These are phyloP conservation scores for Peniophora sp. DNA, from an alignment of 1,284 basidiomycete species.

Conservation along the genomic window DNA sequence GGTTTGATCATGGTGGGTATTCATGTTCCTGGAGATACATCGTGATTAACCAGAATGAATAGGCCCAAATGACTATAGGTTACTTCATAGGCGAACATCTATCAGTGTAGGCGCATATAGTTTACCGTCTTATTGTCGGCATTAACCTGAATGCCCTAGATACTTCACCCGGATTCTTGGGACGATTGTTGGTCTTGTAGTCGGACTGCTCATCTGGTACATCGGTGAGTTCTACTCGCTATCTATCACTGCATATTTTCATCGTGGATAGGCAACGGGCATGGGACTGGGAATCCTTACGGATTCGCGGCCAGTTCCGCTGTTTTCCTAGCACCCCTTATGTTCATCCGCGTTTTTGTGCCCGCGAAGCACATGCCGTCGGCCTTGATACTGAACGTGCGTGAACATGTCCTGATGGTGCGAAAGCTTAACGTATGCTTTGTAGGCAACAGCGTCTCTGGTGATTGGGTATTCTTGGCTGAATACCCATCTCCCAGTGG, in stretches of 20 bases:
- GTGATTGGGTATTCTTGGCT: constrained; percentile 58
- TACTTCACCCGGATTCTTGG: constrained; percentile 42
- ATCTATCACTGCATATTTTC: background rate
- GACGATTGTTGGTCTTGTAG: constrained; percentile 23
- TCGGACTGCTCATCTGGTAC: constrained; percentile 55
- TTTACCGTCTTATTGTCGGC: background rate
- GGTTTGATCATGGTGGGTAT: constrained; percentile 11
- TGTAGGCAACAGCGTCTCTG: constrained; percentile 33
- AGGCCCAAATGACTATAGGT: constrained; percentile 49
- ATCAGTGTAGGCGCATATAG: constrained; percentile 30
- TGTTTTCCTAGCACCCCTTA: constrained; percentile 40
- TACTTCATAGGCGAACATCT: constrained; percentile 54
- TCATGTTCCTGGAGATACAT: background rate
- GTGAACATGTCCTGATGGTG: constrained; percentile 10
- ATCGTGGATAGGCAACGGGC: constrained; percentile 35
- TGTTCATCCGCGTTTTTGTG: constrained; percentile 46
- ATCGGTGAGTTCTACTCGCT: constrained; percentile 26
- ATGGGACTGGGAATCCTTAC: constrained; percentile 47
- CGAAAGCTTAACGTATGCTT: background rate
- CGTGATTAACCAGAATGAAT: too few species aligned
- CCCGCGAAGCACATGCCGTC: constrained; percentile 35
- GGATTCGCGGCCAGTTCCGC: constrained; percentile 47
- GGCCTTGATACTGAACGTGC: constrained; percentile 28
- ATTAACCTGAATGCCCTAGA: constrained; percentile 12
- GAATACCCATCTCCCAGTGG: constrained; percentile 39